Evolutionary conservation across 352 stramenopile species (phyloP).

Genomic region (Phytophthora citrophthora): DNA sequence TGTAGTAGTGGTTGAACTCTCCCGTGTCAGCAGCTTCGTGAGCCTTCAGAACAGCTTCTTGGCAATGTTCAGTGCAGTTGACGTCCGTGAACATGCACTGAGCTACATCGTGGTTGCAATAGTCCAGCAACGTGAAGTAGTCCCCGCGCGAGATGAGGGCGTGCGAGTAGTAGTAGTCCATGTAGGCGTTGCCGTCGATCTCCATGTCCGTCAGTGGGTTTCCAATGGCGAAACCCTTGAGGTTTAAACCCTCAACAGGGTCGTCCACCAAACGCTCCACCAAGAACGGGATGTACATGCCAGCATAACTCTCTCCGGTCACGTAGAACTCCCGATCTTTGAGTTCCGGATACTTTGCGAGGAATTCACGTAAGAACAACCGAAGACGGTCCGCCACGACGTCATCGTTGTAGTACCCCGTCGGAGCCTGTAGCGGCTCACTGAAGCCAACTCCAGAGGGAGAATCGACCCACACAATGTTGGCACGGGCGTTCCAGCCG

Average conservation of each 20-base stretch:
- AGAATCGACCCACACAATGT: constrained; percentile 92
- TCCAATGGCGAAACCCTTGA: constrained; percentile 78
- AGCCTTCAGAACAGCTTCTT: constrained; percentile 49
- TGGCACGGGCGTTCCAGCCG: constrained; percentile 88
- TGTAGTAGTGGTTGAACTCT: constrained; percentile 73
- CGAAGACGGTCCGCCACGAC: constrained; percentile 57
- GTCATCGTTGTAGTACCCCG: constrained; percentile 72
- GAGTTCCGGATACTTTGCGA: constrained; percentile 78
- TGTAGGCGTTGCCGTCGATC: constrained; percentile 70
- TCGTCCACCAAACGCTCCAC: constrained; percentile 67
- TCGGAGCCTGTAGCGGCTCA: constrained; percentile 44
- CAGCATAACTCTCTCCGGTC: constrained; percentile 88
- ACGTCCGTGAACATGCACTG: constrained; percentile 67
- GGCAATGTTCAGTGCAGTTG: constrained; percentile 56
- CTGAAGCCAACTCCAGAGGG: constrained; percentile 89
- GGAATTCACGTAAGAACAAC: constrained; percentile 76
- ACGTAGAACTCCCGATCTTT: constrained; percentile 81
- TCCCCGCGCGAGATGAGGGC: constrained; percentile 70
- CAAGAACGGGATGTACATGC: constrained; percentile 88
- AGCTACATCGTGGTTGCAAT: constrained; percentile 56
- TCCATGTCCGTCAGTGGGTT: constrained; percentile 78
- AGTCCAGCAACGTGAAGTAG: constrained; percentile 60
- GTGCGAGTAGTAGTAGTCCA: constrained; percentile 85
- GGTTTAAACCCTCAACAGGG: constrained; percentile 49
- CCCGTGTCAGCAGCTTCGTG: constrained; percentile 44